These are phyloP conservation scores for Albophoma yamanashiensis DNA, from an alignment of 2,329 filamentous ascomycete genomes.

Conservation along the genomic window DNA sequence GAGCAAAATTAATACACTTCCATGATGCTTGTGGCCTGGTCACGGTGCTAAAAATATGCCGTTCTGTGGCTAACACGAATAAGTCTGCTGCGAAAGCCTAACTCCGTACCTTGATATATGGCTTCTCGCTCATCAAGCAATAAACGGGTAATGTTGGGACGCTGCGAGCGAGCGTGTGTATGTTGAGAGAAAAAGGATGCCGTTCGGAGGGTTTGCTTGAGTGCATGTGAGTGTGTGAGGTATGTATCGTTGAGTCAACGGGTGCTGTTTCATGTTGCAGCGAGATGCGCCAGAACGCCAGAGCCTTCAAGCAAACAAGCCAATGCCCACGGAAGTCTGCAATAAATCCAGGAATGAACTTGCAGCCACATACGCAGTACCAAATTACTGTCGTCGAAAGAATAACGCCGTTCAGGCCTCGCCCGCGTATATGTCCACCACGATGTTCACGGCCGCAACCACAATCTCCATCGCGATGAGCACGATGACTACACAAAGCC, in stretches of 20 bases:
- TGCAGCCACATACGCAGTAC: neutral
- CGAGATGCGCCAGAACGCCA: neutral
- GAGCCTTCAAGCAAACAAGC: neutral
- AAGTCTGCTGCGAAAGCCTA: neutral
- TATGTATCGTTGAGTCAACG: neutral
- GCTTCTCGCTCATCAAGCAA: neutral
- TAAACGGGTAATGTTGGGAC: neutral
- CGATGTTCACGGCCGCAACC: conserved; percentile 85
- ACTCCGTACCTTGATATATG: neutral
- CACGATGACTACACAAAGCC: conserved; percentile 60
- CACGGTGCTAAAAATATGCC: neutral
- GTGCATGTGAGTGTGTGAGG: neutral
- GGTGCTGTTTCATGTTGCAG: neutral
- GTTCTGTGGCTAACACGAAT: neutral
- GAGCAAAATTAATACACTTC: neutral
- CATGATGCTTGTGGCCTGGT: neutral
- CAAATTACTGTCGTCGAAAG: neutral
- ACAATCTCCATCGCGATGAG: conserved; percentile 93
- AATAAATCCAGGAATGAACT: neutral
- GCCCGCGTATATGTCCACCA: conserved; percentile 75
- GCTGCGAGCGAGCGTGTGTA: neutral
- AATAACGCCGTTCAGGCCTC: conserved; percentile 6
- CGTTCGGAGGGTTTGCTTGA: neutral
- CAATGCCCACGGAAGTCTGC: neutral
- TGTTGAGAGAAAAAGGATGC: too few species aligned